phyloP scores from a whole-genome alignment of 164 flowering plant genomes.

The Magnolia kwangsiensis region DNA sequence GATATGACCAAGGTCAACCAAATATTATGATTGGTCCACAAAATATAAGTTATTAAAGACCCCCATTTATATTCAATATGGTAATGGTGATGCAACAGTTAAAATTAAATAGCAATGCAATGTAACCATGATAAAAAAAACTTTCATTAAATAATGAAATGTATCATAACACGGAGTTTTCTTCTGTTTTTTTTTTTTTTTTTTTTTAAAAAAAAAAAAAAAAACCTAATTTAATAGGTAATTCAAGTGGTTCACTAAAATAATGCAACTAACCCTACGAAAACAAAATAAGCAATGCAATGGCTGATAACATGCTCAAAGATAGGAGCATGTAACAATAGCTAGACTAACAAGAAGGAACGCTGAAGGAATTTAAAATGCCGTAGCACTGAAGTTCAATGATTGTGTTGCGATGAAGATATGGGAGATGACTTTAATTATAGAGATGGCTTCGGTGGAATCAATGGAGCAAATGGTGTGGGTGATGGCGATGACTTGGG shows the following conservation, averaged over 20 bases:
- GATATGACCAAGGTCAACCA: too few species aligned
- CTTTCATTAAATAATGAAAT: neutral
- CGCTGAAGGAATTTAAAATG: neutral
- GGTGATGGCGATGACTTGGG: too few species aligned
- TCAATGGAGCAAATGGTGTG: neutral
- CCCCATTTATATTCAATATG: neutral
- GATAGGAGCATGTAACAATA: conserved; percentile 6
- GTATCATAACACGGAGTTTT: neutral
- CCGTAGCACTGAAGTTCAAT: neutral
- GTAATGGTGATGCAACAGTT: neutral
- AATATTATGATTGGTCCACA: too few species aligned
- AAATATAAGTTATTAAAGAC: too few species aligned
- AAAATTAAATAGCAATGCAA: neutral
- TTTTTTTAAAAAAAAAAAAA: too few species aligned
- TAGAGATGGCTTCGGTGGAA: neutral
- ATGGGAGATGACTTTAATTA: neutral
- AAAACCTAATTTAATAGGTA: neutral
- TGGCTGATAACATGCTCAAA: neutral
- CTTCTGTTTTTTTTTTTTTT: too few species aligned
- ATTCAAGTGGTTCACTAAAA: neutral
- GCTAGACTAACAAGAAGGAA: conserved; percentile 1
- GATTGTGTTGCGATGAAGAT: conserved; percentile 6
- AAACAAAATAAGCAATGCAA: neutral
- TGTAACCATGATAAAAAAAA: neutral
- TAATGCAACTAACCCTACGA: too few species aligned